phyloP scores from a whole-genome alignment of 2,329 filamentous ascomycete genomes.

The Chrysosporium queenslandicum region DNA sequence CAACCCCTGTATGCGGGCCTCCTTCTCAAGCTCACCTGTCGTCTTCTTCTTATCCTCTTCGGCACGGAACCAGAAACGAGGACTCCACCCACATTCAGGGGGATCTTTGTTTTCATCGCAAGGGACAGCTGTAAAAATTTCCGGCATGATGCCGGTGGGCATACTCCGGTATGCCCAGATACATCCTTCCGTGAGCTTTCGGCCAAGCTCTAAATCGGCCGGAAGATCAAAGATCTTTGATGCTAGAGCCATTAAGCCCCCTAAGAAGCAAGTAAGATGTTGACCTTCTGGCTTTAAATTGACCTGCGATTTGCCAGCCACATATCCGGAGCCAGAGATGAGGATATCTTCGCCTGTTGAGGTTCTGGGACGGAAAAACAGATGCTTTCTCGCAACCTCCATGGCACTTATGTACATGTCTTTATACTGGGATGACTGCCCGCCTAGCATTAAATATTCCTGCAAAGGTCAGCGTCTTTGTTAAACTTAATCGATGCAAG shows the following conservation, averaged over 20 bases:
- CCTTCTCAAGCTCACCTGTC: slow-evolving; percentile 4
- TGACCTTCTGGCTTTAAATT: slow-evolving; percentile 37
- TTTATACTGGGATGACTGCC: slow-evolving; percentile 53
- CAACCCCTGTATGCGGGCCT: slow-evolving; percentile 10
- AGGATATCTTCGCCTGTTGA: slow-evolving; percentile 58
- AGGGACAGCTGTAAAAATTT: slow-evolving; percentile 35
- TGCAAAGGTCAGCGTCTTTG: slow-evolving; percentile 3
- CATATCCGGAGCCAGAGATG: slow-evolving; percentile 50
- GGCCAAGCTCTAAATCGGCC: slow-evolving; percentile 42
- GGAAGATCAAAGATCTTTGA: slow-evolving; percentile 43
- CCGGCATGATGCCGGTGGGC: slow-evolving; percentile 46
- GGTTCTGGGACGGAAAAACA: slow-evolving; percentile 70
- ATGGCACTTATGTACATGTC: slow-evolving; percentile 61
- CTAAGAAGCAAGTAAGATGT: slow-evolving; percentile 46
- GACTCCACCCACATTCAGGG: slow-evolving; percentile 13
- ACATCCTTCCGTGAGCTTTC: slow-evolving; percentile 46
- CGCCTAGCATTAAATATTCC: slow-evolving; percentile 59
- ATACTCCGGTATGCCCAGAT: slow-evolving; percentile 46
- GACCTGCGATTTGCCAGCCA: slow-evolving; percentile 26
- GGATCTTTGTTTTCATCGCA: slow-evolving; percentile 25
- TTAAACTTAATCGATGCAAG: neutral
- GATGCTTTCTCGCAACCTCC: slow-evolving; percentile 57
- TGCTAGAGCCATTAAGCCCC: slow-evolving; percentile 48
- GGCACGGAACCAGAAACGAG: neutral
- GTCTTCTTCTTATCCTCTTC: slow-evolving; percentile 12